phyloP scores from a whole-genome alignment of 441 rosid genomes.

The Populus tomentosa region DNA sequence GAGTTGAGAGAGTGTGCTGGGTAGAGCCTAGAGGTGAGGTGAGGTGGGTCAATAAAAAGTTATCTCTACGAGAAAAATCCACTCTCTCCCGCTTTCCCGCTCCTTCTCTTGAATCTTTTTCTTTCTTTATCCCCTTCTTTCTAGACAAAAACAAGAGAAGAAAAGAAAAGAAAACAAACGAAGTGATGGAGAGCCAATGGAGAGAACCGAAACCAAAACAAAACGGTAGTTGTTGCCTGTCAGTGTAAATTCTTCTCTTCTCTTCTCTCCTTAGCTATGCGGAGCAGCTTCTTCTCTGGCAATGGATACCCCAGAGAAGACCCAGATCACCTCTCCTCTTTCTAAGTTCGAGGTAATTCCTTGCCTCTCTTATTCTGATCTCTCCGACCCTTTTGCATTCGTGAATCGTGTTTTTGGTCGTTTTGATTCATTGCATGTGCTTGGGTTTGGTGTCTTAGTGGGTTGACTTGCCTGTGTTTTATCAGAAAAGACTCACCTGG shows the following conservation, averaged over 20 bases:
- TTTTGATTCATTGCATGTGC: slow-evolving; percentile 15
- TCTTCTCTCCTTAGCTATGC: slow-evolving; percentile 15
- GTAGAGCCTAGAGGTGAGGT: too few species aligned
- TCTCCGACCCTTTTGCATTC: background rate
- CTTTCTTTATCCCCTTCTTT: background rate
- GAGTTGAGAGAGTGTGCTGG: background rate
- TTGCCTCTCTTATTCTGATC: slow-evolving; percentile 1
- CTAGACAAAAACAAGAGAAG: background rate
- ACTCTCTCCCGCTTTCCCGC: slow-evolving; percentile 48
- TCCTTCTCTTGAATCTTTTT: slow-evolving; percentile 49
- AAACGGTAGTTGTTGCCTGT: background rate
- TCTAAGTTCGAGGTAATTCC: slow-evolving; percentile 64
- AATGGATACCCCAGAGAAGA: slow-evolving; percentile 63
- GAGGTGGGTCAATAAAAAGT: slow-evolving; percentile 13
- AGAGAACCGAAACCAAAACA: background rate
- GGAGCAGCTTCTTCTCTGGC: slow-evolving; percentile 24
- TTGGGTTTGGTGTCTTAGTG: slow-evolving; percentile 16
- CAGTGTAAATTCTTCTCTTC: background rate
- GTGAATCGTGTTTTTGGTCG: slow-evolving; percentile 14
- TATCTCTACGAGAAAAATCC: slow-evolving; percentile 22
- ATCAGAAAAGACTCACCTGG: background rate
- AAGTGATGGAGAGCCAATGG: too few species aligned
- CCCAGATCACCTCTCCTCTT: slow-evolving; percentile 51
- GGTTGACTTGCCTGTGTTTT: slow-evolving; percentile 5
- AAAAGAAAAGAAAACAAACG: too few species aligned